Conservation (phyloP, 2,329 filamentous ascomycete species). For the Cytospora mali region DNA sequence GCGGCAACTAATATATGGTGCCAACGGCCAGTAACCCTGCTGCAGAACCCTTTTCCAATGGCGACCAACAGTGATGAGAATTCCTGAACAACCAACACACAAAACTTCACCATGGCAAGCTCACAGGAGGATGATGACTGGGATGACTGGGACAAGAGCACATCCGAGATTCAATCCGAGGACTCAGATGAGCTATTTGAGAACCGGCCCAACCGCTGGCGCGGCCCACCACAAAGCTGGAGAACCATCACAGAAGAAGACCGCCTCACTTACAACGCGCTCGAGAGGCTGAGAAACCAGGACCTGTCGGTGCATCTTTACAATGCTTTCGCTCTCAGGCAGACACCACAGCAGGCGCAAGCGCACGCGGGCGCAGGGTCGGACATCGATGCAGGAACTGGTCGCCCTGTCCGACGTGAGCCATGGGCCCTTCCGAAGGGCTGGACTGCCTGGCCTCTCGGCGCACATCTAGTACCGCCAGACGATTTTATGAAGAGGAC, state of each 20-base stretch:
- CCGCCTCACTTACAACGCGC: constrained; percentile 61
- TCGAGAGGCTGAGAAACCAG: constrained; percentile 64
- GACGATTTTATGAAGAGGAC: constrained; percentile 52
- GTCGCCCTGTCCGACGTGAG: constrained; percentile 34
- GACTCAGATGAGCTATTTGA: constrained; percentile 50
- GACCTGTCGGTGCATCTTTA: constrained; percentile 79
- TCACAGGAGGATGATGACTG: constrained; percentile 29
- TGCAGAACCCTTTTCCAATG: neutral
- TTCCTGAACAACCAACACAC: constrained; percentile 1
- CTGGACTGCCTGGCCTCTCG: constrained; percentile 89
- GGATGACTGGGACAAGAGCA: constrained; percentile 48
- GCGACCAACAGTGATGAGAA: neutral
- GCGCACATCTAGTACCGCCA: constrained; percentile 61
- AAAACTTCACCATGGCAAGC: constrained; percentile 20
- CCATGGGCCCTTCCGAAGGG: constrained; percentile 55
- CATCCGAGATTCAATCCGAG: constrained; percentile 50
- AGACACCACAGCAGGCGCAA: constrained; percentile 34
- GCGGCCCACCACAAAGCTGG: constrained; percentile 71
- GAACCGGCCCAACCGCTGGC: constrained; percentile 71
- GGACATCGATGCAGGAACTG: constrained; percentile 37
- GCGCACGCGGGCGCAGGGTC: constrained; percentile 16
- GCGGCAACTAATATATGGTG: neutral
- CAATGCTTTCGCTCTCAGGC: constrained; percentile 72
- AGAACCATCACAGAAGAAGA: constrained; percentile 62
- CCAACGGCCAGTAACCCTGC: neutral